These are phyloP conservation scores for Phytophthora rubi DNA, from an alignment of 352 stramenopile genomes.

Conservation along the genomic window DNA sequence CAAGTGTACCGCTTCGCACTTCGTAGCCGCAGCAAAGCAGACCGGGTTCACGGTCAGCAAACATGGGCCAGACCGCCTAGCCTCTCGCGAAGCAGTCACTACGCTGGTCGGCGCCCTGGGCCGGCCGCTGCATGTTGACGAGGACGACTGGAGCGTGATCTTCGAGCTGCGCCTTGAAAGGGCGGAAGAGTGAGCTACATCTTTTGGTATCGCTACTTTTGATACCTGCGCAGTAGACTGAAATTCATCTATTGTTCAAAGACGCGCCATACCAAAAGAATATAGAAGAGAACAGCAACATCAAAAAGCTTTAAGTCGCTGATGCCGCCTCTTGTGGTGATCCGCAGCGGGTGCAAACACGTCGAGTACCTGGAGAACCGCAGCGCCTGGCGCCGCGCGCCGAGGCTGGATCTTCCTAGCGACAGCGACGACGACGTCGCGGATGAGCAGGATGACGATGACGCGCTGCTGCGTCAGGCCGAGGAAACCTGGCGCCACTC, in stretches of 20 bases:
- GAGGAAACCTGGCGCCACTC: constrained; percentile 27
- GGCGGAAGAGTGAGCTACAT: background rate
- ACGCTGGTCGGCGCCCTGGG: constrained; percentile 53
- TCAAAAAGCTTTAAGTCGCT: background rate
- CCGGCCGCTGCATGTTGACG: constrained; percentile 45
- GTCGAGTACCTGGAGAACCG: constrained; percentile 73
- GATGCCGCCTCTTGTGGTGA: constrained; percentile 80
- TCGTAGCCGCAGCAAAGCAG: constrained; percentile 43
- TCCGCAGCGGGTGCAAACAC: constrained; percentile 65
- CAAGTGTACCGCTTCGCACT: constrained; percentile 67
- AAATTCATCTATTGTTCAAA: constrained; percentile 3
- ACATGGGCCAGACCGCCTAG: constrained; percentile 46
- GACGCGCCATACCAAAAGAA: background rate
- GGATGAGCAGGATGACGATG: constrained; percentile 33
- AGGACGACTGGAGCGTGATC: constrained; percentile 61
- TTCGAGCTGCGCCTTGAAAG: constrained; percentile 51
- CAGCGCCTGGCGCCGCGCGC: constrained; percentile 43
- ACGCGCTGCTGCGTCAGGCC: constrained; percentile 28
- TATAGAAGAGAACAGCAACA: constrained; percentile 15
- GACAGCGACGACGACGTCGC: constrained; percentile 35
- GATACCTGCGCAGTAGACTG: background rate
- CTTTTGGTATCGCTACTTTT: background rate
- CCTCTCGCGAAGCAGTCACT: constrained; percentile 31
- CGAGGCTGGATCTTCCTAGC: constrained; percentile 26
- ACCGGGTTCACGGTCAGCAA: constrained; percentile 49